A percentile compares a stretch with the other conserved stretches of the same genome.
phyloP scores from a whole-genome alignment of 371 early-diverging fungal species.

The Rhizopus delemar region DNA sequence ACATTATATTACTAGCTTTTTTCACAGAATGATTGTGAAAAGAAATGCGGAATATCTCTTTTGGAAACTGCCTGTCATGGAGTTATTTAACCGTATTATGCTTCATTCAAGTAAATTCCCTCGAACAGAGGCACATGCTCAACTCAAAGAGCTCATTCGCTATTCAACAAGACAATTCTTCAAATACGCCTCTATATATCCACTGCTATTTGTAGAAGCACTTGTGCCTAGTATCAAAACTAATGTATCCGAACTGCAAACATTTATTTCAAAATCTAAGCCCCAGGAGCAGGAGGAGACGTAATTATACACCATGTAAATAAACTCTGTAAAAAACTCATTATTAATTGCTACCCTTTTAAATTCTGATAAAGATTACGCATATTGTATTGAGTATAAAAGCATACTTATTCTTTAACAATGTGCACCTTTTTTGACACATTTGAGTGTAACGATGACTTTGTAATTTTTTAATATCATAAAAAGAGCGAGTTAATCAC shows the following conservation, averaged over 20 bases:
- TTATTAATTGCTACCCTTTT: too few relatives aligned
- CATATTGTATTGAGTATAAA: too few relatives aligned
- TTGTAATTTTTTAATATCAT: background rate
- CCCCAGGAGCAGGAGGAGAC: background rate
- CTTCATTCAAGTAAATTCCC: slow-evolving; percentile 26
- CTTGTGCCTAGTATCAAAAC: slow-evolving; percentile 27
- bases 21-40: slow-evolving; percentile 73
- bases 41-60: slow-evolving; percentile 56
- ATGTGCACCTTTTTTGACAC: background rate
- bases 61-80: slow-evolving; percentile 63
- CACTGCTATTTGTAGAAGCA: slow-evolving; percentile 61
- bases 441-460: background rate
- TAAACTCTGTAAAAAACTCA: background rate
- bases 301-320: too few relatives aligned
- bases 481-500: too few relatives aligned
- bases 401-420: background rate
- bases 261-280: background rate
- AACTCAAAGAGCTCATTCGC: slow-evolving; percentile 55
- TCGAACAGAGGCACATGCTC: slow-evolving; percentile 34
- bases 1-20: slow-evolving; percentile 57
- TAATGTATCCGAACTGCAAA: background rate
- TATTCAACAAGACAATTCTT: slow-evolving; percentile 60
- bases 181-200: slow-evolving; percentile 54
- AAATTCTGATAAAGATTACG: too few relatives aligned
- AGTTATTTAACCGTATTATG: slow-evolving; percentile 65